Evolutionary conservation across 257 asterid species (phyloP), one percentile per base, ranked within the genome.

Genomic region (Agastache rugosa): DNA sequence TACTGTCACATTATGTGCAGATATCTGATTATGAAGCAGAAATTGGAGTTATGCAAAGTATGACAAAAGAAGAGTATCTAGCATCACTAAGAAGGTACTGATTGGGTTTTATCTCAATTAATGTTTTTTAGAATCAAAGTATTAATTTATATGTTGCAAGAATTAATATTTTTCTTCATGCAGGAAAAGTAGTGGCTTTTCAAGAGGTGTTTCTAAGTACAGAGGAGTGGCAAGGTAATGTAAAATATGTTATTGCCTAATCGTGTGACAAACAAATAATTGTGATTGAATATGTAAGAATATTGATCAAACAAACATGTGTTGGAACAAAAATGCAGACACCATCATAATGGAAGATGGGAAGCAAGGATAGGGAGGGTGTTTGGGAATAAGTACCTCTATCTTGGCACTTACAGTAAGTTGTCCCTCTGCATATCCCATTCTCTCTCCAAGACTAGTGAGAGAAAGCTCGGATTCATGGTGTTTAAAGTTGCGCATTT

Each of bases 201-300:
- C 97, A 60, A 89, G 97, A 80, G 97, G 97, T 47, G 89, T 88
- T 37, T 91, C 97, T 1, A 91, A 87, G 83, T 91, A 88, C 74
- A 85, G 96, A 86, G 97, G 97, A 69, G 97, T 91, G 14, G 96
- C 97, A 11, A 87, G 96, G 97, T 91, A 78, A n/a, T 61, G 35
- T 42, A 16, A 19, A 53, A 44, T 11, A 60, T 20, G 64, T 44
- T 23, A 20, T 14, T 8, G 37, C 2, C 20, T 7, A 25, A 34
- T 58, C 5, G 12, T 19, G 25, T 37, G 16, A 42, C 4, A 63
- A 25, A 12, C n/a, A 63, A 31, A 56, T 14, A 59, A 60, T 44
- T 50, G 6, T 63, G 61, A 65, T 47, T 20, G n/a, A 75, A 44
- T 22, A 47, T 20, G 65, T 27, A 59, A 27, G 39, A 44, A 12